phyloP scores from a whole-genome alignment of 2,329 filamentous ascomycete genomes.

The Colletotrichum sublineola region DNA sequence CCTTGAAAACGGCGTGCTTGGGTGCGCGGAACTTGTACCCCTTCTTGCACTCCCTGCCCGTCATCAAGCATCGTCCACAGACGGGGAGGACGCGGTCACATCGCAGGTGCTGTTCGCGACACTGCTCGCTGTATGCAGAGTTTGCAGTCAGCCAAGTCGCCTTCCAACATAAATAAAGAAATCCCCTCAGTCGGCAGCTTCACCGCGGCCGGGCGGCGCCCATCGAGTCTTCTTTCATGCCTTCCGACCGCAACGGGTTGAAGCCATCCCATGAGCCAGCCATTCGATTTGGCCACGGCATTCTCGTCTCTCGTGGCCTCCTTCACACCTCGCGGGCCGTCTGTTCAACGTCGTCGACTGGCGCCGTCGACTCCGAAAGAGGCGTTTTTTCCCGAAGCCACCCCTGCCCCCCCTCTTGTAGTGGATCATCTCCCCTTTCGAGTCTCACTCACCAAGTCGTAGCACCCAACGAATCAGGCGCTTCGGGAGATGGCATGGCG shows the following conservation, averaged over 20 bases:
- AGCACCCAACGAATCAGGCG: conserved; percentile 43
- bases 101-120: conserved; percentile 62
- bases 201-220: neutral
- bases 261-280: neutral
- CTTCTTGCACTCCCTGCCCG: conserved; percentile 41
- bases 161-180: neutral
- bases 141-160: conserved; percentile 14
- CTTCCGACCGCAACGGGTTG: neutral
- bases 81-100: conserved; percentile 50
- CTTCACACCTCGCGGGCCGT: conserved; percentile 15
- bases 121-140: conserved; percentile 55
- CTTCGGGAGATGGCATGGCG: conserved; percentile 42
- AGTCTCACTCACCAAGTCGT: conserved; percentile 43
- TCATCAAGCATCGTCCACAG: conserved; percentile 41
- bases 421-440: conserved; percentile 30
- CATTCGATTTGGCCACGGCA: neutral
- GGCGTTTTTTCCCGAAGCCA: conserved; percentile 36
- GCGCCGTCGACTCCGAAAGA: conserved; percentile 33
- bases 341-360: conserved; percentile 9
- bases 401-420: conserved; percentile 11
- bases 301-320: neutral
- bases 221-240: neutral
- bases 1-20: conserved; percentile 39
- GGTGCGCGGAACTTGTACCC: conserved; percentile 43
- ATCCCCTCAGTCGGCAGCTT: neutral